Conservation (phyloP, 2,329 filamentous ascomycete genomes). For the Pseudonectria foliicola region DNA sequence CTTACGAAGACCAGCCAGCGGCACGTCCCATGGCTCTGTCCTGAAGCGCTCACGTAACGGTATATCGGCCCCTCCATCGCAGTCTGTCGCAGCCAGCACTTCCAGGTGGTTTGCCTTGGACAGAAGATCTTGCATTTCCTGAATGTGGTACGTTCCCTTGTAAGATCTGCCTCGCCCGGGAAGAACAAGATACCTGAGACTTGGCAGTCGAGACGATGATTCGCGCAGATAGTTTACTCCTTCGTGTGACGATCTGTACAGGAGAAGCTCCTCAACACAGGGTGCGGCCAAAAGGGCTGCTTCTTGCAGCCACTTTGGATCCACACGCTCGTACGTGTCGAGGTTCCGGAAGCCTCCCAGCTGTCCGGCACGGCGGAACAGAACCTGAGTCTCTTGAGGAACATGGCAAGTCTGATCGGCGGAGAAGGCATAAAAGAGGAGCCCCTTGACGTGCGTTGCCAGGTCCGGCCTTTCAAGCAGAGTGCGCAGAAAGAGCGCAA, state of each 20-base stretch:
- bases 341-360: conserved; percentile 19
- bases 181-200: conserved; percentile 20
- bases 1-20: conserved; percentile 17
- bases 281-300: conserved; percentile 22
- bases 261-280: conserved; percentile 19
- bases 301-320: conserved; percentile 22
- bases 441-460: conserved; percentile 16
- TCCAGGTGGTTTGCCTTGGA: conserved; percentile 20
- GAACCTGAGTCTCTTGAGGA: conserved; percentile 12
- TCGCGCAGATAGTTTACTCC: conserved; percentile 19
- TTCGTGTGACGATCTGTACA: conserved; percentile 20
- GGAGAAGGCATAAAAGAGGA: conserved; percentile 18
- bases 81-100: conserved; percentile 17
- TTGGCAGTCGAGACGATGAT: conserved; percentile 19
- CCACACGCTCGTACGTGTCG: conserved; percentile 16
- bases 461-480: conserved; percentile 18
- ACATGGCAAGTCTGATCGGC: conserved; percentile 8
- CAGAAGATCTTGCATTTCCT: conserved; percentile 21
- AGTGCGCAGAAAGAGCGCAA: conserved; percentile 17
- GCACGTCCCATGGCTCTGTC: conserved; percentile 18
- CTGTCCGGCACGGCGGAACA: conserved; percentile 20
- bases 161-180: conserved; percentile 17
- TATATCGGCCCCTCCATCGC: conserved; percentile 19
- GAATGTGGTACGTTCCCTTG: conserved; percentile 22
- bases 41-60: conserved; percentile 19